Evolutionary conservation across 208 protist species (phyloP), one percentile per base, ranked within the genome.

Genomic region (Leishmania mexicana): DNA sequence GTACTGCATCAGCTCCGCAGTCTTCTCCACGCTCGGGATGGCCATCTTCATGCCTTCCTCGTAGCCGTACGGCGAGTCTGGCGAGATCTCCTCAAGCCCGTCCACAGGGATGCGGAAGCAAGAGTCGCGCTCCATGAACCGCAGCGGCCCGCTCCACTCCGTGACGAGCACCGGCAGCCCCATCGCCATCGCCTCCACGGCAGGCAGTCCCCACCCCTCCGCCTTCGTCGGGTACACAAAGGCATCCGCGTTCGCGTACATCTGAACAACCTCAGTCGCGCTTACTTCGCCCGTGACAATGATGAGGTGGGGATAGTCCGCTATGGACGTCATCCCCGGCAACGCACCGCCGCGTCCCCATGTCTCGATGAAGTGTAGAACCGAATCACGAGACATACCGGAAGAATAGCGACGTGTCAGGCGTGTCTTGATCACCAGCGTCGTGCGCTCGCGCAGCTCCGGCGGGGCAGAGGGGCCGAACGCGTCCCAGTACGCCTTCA

Each of bases 181-280:
- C 84, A 93, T 93, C 60, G 88, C 75, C 89, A 94, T 94, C 51
- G 91, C 89, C 83, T 94, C 86, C 35, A 80, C 76, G 17, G 83
- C 67, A 17, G 91, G 91, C 72, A 93, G 80, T 0, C 89, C 89
- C 91, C 89, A 94, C 17, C 89, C 91, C 80, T 94, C 97, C n/a
- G 60, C 60, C 60, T 65, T 65, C n/a, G 60, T 40, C 8, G 97
- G 93, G 7, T 98, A 77, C 28, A 99, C 93, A 79, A 98, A 97
- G n/a, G 87, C 88, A 82, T 98, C 88, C 11, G 78, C 86, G 28
- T 83, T 81, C 10, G 74, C 75, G 84, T 98, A 99, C 78, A 99
- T 78, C 42, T 76, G 47, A 19, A 87, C 86, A 81, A 98, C 72
- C 40, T 82, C 45, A 0, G 17, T 24, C 17, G 24, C 53, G 13